phyloP scores from a whole-genome alignment of 306 rosid genomes.

The Trifolium fragiferum region DNA sequence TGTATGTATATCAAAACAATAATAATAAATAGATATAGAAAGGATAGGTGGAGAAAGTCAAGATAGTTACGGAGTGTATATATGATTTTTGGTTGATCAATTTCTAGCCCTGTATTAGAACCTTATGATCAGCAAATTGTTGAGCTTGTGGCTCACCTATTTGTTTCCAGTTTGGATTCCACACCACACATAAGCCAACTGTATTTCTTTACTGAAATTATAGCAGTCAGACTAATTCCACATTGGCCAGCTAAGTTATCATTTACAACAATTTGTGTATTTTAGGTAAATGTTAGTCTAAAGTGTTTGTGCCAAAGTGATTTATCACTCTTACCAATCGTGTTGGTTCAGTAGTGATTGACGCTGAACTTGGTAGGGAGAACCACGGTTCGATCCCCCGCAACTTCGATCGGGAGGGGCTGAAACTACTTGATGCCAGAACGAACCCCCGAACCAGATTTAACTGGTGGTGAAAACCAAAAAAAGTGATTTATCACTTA shows the following conservation, averaged over 20 bases:
- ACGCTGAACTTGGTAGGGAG: no score
- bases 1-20: not conserved
- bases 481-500: no score
- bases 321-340: no score
- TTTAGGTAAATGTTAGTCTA: not conserved
- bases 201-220: not conserved
- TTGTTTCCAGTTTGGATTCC: slow-evolving; percentile 7
- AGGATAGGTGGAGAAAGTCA: slow-evolving; percentile 9
- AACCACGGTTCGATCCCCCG: no score
- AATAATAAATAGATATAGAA: not conserved
- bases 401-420: no score
- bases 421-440: no score
- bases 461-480: no score
- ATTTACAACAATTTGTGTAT: not conserved
- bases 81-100: not conserved
- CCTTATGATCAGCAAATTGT: not conserved
- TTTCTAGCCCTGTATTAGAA: not conserved
- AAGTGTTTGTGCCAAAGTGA: not conserved
- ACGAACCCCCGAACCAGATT: no score
- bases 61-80: not conserved
- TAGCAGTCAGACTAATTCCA: not conserved
- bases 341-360: no score
- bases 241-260: not conserved
- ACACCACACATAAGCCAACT: slow-evolving; percentile 1
- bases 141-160: slow-evolving; percentile 27